Conservation (phyloP, 2,329 filamentous ascomycete species). For the Penicillium italicum region DNA sequence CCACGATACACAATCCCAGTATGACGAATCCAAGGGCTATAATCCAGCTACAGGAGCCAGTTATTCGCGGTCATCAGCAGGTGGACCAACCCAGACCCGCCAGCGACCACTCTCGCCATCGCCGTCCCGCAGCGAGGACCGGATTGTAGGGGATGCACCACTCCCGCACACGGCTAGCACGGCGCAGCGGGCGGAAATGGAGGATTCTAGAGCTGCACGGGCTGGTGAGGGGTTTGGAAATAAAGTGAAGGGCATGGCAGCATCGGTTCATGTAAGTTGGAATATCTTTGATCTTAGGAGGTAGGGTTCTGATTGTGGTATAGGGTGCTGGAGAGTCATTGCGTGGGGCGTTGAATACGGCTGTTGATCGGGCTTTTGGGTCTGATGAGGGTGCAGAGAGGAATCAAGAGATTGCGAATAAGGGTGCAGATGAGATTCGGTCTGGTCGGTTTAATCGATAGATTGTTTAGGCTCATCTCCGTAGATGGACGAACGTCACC, state of each 20-base stretch:
- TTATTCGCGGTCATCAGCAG: constrained; percentile 14
- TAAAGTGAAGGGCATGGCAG: constrained; percentile 28
- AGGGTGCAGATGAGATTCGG: constrained; percentile 36
- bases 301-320: neutral
- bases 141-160: constrained; percentile 12
- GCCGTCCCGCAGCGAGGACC: constrained; percentile 17
- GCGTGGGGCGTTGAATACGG: constrained; percentile 37
- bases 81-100: constrained; percentile 4
- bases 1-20: constrained; percentile 16
- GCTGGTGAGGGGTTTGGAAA: constrained; percentile 22
- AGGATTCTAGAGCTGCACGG: constrained; percentile 8
- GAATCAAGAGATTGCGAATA: constrained; percentile 37
- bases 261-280: constrained; percentile 37
- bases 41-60: constrained; percentile 28
- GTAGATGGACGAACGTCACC: no score
- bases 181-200: constrained; percentile 12
- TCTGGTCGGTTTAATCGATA: constrained; percentile 26
- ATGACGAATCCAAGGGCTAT: constrained; percentile 20
- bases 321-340: constrained; percentile 43
- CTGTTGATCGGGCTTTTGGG: constrained; percentile 40
- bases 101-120: constrained; percentile 8
- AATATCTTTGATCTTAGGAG: neutral
- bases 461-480: no score
- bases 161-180: constrained; percentile 20
- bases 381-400: constrained; percentile 34